Percentiles rank a stretch among this genome's conserved stretches.
phyloP scores from a whole-genome alignment of 192 early-diverging fungal species.

The Umbelopsis sp. region DNA sequence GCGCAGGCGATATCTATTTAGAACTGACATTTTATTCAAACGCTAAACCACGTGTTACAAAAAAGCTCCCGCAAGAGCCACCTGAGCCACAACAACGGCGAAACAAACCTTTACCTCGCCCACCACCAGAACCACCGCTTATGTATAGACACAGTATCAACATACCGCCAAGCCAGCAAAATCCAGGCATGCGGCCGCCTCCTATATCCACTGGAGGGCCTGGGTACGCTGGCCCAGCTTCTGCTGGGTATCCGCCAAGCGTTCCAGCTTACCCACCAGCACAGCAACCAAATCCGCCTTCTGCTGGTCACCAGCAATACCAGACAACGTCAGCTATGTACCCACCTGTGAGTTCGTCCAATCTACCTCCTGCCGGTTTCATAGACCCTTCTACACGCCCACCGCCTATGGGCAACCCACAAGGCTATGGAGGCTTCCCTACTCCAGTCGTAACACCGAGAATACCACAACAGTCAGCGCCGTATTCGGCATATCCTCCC shows the following conservation, averaged over 20 bases:
- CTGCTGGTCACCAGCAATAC: not conserved
- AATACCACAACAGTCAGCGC: not conserved
- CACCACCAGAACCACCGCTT: constrained; percentile 4
- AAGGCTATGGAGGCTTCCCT: constrained; percentile 1
- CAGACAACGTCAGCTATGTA: not conserved
- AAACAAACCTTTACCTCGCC: constrained; percentile 20
- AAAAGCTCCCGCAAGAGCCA: constrained; percentile 2
- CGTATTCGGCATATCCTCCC: constrained; percentile 15
- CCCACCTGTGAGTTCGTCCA: not conserved
- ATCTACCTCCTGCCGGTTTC: constrained; percentile 1
- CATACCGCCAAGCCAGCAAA: constrained; percentile 17
- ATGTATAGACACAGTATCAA: constrained; percentile 16
- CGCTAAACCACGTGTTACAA: constrained; percentile 29
- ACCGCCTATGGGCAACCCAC: not conserved
- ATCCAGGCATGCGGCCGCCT: not conserved
- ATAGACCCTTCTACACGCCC: constrained; percentile 12
- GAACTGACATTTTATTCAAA: constrained; percentile 56
- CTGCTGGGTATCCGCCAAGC: constrained; percentile 17
- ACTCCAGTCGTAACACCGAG: constrained; percentile 12
- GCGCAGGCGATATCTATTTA: constrained; percentile 53
- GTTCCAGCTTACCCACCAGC: not conserved
- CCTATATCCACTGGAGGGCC: constrained; percentile 12
- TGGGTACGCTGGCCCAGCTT: not conserved
- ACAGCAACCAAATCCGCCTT: not conserved
- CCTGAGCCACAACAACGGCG: constrained; percentile 14